These are phyloP conservation scores for Ophiobolus disseminans DNA, from an alignment of 2,329 filamentous ascomycete species.

Conservation along the genomic window DNA sequence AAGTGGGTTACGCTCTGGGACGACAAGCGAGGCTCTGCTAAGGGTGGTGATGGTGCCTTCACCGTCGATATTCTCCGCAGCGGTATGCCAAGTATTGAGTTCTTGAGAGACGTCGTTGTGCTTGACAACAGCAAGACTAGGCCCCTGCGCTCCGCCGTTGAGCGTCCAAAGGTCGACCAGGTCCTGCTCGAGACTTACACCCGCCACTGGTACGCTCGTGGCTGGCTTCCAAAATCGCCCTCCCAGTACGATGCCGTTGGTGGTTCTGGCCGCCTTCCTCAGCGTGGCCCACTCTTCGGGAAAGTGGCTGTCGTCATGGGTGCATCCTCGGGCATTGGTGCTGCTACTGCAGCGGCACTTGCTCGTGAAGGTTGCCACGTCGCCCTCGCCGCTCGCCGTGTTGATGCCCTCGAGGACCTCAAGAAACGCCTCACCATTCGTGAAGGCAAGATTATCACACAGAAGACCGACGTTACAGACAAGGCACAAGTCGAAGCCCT, in stretches of 20 bases:
- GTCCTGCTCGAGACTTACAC: slow-evolving; percentile 78
- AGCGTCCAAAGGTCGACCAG: slow-evolving; percentile 72
- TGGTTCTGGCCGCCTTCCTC: slow-evolving; percentile 53
- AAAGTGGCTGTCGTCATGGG: slow-evolving; percentile 79
- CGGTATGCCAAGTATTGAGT: slow-evolving; percentile 79
- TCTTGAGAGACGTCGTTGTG: slow-evolving; percentile 73
- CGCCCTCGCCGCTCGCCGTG: slow-evolving; percentile 73
- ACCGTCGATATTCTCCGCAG: slow-evolving; percentile 80
- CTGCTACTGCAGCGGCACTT: slow-evolving; percentile 73
- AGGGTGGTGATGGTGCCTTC: slow-evolving; percentile 73
- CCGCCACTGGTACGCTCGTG: slow-evolving; percentile 79
- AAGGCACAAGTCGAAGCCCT: slow-evolving; percentile 71
- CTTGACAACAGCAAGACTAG: slow-evolving; percentile 74
- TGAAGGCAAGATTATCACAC: slow-evolving; percentile 71
- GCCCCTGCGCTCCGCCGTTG: slow-evolving; percentile 64
- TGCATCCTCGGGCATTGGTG: slow-evolving; percentile 80
- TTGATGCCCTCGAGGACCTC: slow-evolving; percentile 71
- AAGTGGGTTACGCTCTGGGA: slow-evolving; percentile 78
- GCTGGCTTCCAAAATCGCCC: slow-evolving; percentile 74
- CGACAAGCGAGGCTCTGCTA: slow-evolving; percentile 69
- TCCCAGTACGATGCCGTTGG: slow-evolving; percentile 56
- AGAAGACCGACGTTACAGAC: slow-evolving; percentile 76
- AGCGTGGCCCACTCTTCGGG: slow-evolving; percentile 68
- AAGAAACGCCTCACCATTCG: slow-evolving; percentile 65
- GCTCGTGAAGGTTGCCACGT: slow-evolving; percentile 75